Base-by-base conservation (phyloP, 768 basidiomycete genomes). In the Tricholoma bakamatsutake region DNA sequence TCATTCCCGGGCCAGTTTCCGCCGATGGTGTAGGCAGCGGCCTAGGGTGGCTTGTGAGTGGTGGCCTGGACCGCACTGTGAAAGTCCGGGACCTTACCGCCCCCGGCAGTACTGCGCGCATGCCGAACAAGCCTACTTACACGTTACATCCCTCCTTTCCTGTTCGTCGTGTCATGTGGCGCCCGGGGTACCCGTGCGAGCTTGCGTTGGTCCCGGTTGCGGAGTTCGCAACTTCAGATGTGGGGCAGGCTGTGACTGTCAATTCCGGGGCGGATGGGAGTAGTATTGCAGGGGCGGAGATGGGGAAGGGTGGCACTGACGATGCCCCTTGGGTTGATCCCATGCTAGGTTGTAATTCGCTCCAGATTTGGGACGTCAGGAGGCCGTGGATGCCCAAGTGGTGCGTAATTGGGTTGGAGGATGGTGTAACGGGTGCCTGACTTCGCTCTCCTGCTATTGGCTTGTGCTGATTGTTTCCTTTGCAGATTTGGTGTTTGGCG, bases 281-380 rank as follows among this genome's bases (percentile, higher is more conserved):
- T 13, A 47, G 43, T 21, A 47, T 50, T 24, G 55, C 52, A n/a
- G 57, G 47, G 9, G 40, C 17, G 27, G 55, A 60, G 5, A 37
- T 45, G 33, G 57, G 61, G 4, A 59, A 53, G 31, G 53, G 42
- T 3, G 47, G 51, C 1, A n/a, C 15, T 27, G 54, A 56, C 5
- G 54, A 27, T 30, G 65, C 66, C 37, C 31, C 17, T 6, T 18
- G 60, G 18, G 33, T 57, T 17, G 39, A 57, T 28, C 9, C 30
- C 47, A 55, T 24, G n/a, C 59, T 65, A 27, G 80, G 83, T 2
- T 80, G 83, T 2, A 86, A 90, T 62, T 72, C 82, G 0, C 76
- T 91, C 30, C 90, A 93, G 62, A 85, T 93, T 21, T 94, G 92
- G 92, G 91, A 94, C 66, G 88, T 89, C 1, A 76, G 91, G 53